Evolutionary conservation across 2,329 filamentous ascomycete genomes (phyloP).

Genomic region (Colletotrichum viniferum): DNA sequence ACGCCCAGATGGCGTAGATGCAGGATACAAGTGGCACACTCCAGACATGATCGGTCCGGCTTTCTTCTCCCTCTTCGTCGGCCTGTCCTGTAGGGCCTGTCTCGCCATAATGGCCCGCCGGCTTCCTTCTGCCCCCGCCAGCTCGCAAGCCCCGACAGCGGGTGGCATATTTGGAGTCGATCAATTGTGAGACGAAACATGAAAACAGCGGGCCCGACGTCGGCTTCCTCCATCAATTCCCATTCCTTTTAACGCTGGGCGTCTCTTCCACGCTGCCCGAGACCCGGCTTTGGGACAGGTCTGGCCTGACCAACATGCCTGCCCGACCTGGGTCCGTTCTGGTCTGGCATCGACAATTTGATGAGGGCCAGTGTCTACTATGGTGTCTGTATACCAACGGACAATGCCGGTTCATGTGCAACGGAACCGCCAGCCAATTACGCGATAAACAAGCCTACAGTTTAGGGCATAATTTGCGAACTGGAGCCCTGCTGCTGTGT

Average conservation of each 20-base stretch:
- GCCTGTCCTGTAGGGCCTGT: slow-evolving; percentile 4
- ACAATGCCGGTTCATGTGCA: not conserved
- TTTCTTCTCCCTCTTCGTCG: not conserved
- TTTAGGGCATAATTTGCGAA: not conserved
- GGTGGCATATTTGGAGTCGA: slow-evolving; percentile 5
- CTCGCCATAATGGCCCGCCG: not conserved
- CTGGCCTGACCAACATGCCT: not conserved
- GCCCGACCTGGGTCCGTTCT: not conserved
- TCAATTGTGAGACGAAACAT: slow-evolving; percentile 11
- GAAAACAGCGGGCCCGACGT: slow-evolving; percentile 3
- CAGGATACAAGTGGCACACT: not conserved
- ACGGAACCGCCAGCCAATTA: not conserved
- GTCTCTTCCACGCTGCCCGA: not conserved
- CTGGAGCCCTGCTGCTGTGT: not conserved
- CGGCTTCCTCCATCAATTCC: not conserved
- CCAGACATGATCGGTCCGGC: not conserved
- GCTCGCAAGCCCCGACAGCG: slow-evolving; percentile 15
- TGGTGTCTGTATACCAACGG: not conserved
- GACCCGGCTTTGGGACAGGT: not conserved
- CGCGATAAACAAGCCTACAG: not conserved
- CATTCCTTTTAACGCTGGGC: not conserved
- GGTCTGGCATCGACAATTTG: not conserved
- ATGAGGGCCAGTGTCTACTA: not conserved
- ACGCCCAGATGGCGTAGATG: not conserved
- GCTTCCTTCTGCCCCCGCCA: slow-evolving; percentile 12